Base-by-base conservation (phyloP, 2,329 filamentous ascomycete species). In the Bimuria novae-zelandiae region DNA sequence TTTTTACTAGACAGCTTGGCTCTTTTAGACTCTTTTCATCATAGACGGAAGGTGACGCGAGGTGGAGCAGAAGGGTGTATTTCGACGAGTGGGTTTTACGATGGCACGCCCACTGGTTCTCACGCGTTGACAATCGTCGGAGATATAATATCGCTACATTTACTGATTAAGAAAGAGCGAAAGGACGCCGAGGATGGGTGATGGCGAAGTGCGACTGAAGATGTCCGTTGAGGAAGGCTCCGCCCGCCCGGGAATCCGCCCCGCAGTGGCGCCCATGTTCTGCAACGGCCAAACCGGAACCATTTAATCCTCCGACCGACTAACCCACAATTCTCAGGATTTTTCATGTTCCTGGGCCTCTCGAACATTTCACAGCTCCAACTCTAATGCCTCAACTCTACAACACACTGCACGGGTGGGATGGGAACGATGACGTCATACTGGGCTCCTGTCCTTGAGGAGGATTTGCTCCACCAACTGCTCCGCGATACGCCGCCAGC, bases 401-500 rank as follows among this genome's bases (percentile, higher is more conserved):
- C 23, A 29, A 23, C 23, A 37, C 3, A 29, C 8, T 30, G 8
- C 30, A 21, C 32, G 17, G n/a, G 16, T 14, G 16, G 33, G 5
- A 21, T 47, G 32, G 33, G 8, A 14, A 39, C 17, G 22, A 55
- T 55, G 47, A 55, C 48, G 30, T 51, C 52, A 48, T 42, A 33
- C 4, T 40, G 8, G 22, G 11, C 51, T 19, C 51, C 46, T 4
- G 35, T 37, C 3, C 48, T 48, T 12, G 53, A 54, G n/a, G 47
- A 51, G 35, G 52, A 51, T 25, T 43, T 57, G 19, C 19, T 56
- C 4, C 22, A 39, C 22, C 56, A 60, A 29, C 19, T 62, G 17
- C 45, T 54, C 10, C 39, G 32, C 6, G 59, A 62, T 39, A 29
- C 52, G 25, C 59, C 57, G 22, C 52, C 46, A 21, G 55, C 54